Percentiles rank a stretch among this genome's conserved stretches.
Evolutionary conservation across 73 alveolate species (phyloP).

Genomic region (Symbiodinium pilosum): DNA sequence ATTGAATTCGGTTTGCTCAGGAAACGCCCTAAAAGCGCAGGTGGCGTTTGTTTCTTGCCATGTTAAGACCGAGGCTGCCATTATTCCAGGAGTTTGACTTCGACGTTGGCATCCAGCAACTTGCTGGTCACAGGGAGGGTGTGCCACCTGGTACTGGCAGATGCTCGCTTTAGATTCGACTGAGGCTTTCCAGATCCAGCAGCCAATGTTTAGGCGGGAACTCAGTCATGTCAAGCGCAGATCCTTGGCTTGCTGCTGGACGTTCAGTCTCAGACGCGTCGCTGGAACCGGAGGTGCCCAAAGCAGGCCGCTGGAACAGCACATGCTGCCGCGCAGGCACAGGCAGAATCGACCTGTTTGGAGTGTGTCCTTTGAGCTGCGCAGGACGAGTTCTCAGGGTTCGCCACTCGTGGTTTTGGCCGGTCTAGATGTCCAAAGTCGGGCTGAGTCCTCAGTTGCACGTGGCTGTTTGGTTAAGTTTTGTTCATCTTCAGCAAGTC

Average conservation of each 20-base stretch:
- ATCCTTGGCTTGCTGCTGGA: too few relatives aligned
- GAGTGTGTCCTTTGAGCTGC: background rate
- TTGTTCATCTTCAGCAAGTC: too few relatives aligned
- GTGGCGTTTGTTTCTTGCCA: background rate
- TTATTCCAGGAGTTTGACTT: slow-evolving; percentile 37
- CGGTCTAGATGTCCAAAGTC: background rate
- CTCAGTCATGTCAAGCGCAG: too few relatives aligned
- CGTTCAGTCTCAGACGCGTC: background rate
- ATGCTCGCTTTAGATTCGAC: too few relatives aligned
- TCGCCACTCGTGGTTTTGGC: background rate
- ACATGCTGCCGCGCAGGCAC: background rate
- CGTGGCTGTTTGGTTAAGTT: background rate
- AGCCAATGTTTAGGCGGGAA: background rate
- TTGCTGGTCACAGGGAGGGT: background rate
- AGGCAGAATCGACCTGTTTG: background rate
- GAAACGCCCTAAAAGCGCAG: background rate
- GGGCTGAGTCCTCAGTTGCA: background rate
- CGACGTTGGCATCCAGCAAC: slow-evolving; percentile 64
- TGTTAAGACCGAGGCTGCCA: slow-evolving; percentile 30
- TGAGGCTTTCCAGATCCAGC: slow-evolving; percentile 3
- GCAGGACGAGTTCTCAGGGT: background rate
- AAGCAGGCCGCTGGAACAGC: slow-evolving; percentile 2
- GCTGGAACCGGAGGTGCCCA: background rate
- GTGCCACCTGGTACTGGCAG: background rate
- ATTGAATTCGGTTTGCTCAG: background rate